Evolutionary conservation across 164 flowering plant species (phyloP).

Genomic region (Aristolochia californica): DNA sequence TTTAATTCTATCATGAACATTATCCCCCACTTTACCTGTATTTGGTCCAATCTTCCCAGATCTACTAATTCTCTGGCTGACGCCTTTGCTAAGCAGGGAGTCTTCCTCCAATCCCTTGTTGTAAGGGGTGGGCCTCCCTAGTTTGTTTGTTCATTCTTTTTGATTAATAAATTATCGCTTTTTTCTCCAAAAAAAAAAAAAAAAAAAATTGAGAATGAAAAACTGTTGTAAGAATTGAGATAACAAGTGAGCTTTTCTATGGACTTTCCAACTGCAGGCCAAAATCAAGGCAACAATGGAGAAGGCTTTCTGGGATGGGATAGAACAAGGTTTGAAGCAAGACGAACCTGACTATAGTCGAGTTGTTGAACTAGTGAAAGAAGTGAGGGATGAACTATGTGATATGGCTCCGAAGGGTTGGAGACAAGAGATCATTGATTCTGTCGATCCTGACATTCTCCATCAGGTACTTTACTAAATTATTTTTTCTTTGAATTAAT

Average conservation of each 20-base stretch:
- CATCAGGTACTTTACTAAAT: constrained; percentile 40
- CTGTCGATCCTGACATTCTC: constrained; percentile 70
- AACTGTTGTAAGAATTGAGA: too few relatives aligned
- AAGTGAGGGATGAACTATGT: constrained; percentile 80
- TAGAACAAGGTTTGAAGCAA: constrained; percentile 53
- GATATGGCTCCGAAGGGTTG: constrained; percentile 74
- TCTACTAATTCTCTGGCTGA: too few relatives aligned
- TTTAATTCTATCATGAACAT: too few relatives aligned
- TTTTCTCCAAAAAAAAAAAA: too few relatives aligned
- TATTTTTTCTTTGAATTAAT: neutral
- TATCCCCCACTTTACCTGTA: too few relatives aligned
- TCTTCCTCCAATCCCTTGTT: too few relatives aligned
- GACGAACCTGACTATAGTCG: constrained; percentile 53
- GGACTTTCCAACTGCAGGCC: constrained; percentile 25
- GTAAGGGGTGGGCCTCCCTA: too few relatives aligned
- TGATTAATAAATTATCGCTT: too few relatives aligned
- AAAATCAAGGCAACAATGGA: constrained; percentile 70
- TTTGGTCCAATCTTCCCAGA: too few relatives aligned
- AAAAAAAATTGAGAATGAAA: too few relatives aligned
- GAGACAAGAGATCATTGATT: constrained; percentile 60
- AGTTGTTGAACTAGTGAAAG: constrained; percentile 59
- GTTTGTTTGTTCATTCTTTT: too few relatives aligned
- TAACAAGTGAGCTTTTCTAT: neutral
- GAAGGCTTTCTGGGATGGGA: constrained; percentile 87
- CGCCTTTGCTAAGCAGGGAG: too few relatives aligned